Conservation (phyloP, 2,329 filamentous ascomycete genomes). For the Xylaria sp. region DNA sequence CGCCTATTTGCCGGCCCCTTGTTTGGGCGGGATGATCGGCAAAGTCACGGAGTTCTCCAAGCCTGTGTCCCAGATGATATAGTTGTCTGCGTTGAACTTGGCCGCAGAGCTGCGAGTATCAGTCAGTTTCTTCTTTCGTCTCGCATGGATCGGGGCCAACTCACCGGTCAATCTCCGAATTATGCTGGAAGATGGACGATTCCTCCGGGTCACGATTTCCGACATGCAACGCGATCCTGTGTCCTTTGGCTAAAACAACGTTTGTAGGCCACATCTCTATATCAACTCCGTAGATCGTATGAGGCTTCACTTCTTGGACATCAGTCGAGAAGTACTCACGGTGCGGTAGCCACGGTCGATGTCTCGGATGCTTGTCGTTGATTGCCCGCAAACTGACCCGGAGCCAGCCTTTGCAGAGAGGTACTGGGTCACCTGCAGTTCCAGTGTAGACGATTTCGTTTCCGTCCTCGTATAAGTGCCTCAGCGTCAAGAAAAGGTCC, state of each 20-base stretch:
- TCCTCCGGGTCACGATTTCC: constrained; percentile 47
- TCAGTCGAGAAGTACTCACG: constrained; percentile 55
- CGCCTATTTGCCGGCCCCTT: not conserved
- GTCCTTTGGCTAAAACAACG: constrained; percentile 47
- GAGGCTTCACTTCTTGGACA: constrained; percentile 47
- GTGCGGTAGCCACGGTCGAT: constrained; percentile 50
- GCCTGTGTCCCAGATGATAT: constrained; percentile 41
- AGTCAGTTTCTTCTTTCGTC: not conserved
- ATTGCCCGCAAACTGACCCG: constrained; percentile 52
- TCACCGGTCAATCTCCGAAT: constrained; percentile 38
- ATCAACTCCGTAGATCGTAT: constrained; percentile 54
- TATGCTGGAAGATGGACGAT: constrained; percentile 45
- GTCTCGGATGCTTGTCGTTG: constrained; percentile 44
- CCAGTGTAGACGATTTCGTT: constrained; percentile 60
- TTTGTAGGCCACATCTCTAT: constrained; percentile 62
- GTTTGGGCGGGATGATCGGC: constrained; percentile 41
- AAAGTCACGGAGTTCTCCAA: constrained; percentile 42
- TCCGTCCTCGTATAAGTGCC: constrained; percentile 50
- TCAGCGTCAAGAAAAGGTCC: constrained; percentile 58
- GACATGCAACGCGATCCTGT: constrained; percentile 43
- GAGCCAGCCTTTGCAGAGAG: constrained; percentile 60
- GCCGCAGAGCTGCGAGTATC: constrained; percentile 31
- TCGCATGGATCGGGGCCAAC: constrained; percentile 9
- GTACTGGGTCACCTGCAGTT: constrained; percentile 58
- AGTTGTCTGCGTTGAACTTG: constrained; percentile 41